Conservation (phyloP, 805 yeast species). For the Komagataella ulmi region DNA sequence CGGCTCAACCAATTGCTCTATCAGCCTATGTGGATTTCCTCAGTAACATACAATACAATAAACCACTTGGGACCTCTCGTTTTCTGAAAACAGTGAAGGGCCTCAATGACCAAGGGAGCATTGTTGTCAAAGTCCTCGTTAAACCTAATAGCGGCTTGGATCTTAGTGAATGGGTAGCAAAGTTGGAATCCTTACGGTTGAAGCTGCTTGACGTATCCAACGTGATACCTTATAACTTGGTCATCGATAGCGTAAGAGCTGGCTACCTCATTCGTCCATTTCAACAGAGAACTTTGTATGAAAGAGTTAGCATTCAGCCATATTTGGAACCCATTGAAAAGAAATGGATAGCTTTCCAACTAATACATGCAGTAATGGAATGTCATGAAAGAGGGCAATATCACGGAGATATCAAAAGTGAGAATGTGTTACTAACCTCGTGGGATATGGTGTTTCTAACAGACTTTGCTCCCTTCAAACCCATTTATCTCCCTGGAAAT, state of each 20-base stretch:
- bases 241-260: slow-evolving; percentile 84
- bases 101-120: slow-evolving; percentile 55
- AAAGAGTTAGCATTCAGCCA: slow-evolving; percentile 76
- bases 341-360: slow-evolving; percentile 73
- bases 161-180: slow-evolving; percentile 16
- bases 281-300: slow-evolving; percentile 71
- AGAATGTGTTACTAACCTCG: slow-evolving; percentile 73
- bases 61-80: slow-evolving; percentile 66
- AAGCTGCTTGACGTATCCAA: slow-evolving; percentile 39
- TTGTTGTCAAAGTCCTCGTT: slow-evolving; percentile 70
- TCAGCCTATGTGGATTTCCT: slow-evolving; percentile 82
- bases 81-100: slow-evolving; percentile 82
- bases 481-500: slow-evolving; percentile 76
- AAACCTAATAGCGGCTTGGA: slow-evolving; percentile 42
- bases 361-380: slow-evolving; percentile 46
- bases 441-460: slow-evolving; percentile 79
- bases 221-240: slow-evolving; percentile 55
- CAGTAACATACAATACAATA: slow-evolving; percentile 59
- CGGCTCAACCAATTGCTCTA: slow-evolving; percentile 84
- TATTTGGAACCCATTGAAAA: slow-evolving; percentile 73
- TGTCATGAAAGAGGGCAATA: slow-evolving; percentile 49
- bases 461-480: slow-evolving; percentile 82
- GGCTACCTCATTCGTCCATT: slow-evolving; percentile 81
- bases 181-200: slow-evolving; percentile 20
- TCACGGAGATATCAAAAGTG: slow-evolving; percentile 91